Evolutionary conservation across 179 eudicot species (phyloP), one percentile per base, ranked within the genome.

Genomic region (Spergularia azorica): DNA sequence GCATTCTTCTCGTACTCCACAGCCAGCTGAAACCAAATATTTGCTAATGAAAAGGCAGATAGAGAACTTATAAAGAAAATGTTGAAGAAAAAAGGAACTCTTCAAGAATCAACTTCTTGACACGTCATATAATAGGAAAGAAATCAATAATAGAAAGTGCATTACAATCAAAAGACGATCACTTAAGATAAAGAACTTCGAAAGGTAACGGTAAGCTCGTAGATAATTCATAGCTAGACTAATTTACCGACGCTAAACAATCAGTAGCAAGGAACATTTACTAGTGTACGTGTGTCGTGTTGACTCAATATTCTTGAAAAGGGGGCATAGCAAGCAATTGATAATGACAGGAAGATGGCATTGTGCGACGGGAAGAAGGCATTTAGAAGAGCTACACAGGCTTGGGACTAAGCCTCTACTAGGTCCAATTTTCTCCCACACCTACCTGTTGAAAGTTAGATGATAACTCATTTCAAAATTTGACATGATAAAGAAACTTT

Each of bases 1-100:
- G 90, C 92, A 77, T 87, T 90, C 63, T 72, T 87, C 86, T 93
- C 97, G 55, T 93, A 93, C 85, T 95, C 99, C 59, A 95, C 97
- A 62, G 97, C 97, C 76, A 93, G 94, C 99, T 95, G 89, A 68
- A 79, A 46, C 32, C 57, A 64, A 78, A 54, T 12, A 60, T n/a
- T 36, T 15, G 67, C 32, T 13, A 1, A 73, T 73, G 16, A 66
- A 57, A 14, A 18, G 5, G 18, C 17, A 16, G 9, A 7, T 36
- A 21, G 13, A 20, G 56, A 39, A 26, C 18, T 62, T 5, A 26
- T 2, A 3, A 15, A 1, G 6, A 3, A 20, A 63, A 48, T 12
- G 55, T 14, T 15, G 0, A 55, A 39, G 6, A 32, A 58, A 5
- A 65, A 74, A 26, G n/a, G 46, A 3, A 51, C 7, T 6, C 9